These are phyloP conservation scores for Camellia oleifera DNA, from an alignment of 179 eudicot genomes.

Conservation along the genomic window DNA sequence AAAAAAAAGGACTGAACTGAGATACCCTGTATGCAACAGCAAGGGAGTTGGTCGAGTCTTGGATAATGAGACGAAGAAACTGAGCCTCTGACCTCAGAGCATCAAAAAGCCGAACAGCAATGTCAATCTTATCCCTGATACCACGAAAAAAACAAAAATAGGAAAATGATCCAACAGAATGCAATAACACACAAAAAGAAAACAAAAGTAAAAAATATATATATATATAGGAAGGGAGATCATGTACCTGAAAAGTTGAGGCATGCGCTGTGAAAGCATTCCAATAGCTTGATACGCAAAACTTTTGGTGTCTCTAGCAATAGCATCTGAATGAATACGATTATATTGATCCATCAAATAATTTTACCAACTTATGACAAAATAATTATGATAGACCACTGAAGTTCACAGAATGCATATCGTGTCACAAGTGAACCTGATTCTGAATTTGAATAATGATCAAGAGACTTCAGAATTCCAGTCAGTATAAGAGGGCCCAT, in stretches of 20 bases:
- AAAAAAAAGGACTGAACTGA: neutral
- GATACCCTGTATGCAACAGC: constrained; percentile 81
- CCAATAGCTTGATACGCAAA: constrained; percentile 95
- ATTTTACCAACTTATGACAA: neutral
- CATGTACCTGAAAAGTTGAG: constrained; percentile 85
- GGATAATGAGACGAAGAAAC: constrained; percentile 67
- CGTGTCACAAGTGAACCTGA: constrained; percentile 45
- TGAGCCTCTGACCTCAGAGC: constrained; percentile 78
- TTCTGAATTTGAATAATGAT: constrained; percentile 52
- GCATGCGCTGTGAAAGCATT: constrained; percentile 88
- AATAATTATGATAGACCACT: constrained; percentile 5
- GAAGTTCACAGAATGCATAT: constrained; percentile 4
- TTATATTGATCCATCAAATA: constrained; percentile 1
- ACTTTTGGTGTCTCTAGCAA: constrained; percentile 75
- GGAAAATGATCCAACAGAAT: neutral
- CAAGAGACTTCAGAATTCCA: constrained; percentile 87
- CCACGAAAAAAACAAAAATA: neutral
- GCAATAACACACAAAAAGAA: neutral
- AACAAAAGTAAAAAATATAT: neutral
- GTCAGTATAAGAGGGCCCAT: constrained; percentile 89
- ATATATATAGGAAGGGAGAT: neutral
- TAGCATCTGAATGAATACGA: constrained; percentile 48
- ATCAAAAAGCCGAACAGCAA: constrained; percentile 83
- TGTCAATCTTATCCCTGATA: constrained; percentile 78
- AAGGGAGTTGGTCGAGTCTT: constrained; percentile 87